Base-by-base conservation (phyloP, 2,329 filamentous ascomycete species). In the Aspergillus sp. region DNA sequence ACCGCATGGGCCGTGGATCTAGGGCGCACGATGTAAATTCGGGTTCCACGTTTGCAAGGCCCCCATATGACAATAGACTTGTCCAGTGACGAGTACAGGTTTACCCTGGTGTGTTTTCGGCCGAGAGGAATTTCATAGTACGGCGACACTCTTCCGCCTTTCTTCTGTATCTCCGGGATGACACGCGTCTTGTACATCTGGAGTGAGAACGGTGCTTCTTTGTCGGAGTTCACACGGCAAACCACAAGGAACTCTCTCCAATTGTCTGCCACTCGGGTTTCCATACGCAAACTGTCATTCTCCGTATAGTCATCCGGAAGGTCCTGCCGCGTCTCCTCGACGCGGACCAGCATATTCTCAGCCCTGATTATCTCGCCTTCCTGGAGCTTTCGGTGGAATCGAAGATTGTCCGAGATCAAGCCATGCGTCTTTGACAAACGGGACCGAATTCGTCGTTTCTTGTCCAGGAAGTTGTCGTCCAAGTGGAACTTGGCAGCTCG, bases 41-140 rank as follows among this genome's bases (percentile, higher is more conserved):
- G 75, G 1, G 81, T 84, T 3, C 82, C 79, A 16, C 67, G 70
- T 50, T 76, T 77, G 53, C 74, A 73, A 3, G 81, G 79, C 30
- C 79, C 74, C 78, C 84, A 87, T 9, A 87, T 70, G 9, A 84
- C 85, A 16, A 87, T 73, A 1, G 84, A 85, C 65, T 88, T 88
- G 67, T 88, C 85, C 14, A 88, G 71, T 3, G 83, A 76, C 1
- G 85, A 87, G 61, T 82, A 88, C 2, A 88, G 65, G 55, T 87
- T 87, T 51, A 85, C 79, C 45, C 74, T 78, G 11, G 81, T 79
- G 17, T 71, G 73, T 55, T 77, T 81, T 16, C 71, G 75, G 45
- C 78, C 76, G 10, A 87, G 71, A 5, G 75, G 72, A n/a, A 87
- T 77, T 59, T 86, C 76, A 49, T 82, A 77, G 44, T 80, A 78